Base-by-base conservation (phyloP, 2,329 filamentous ascomycete genomes). In the Fusarium sp. region DNA sequence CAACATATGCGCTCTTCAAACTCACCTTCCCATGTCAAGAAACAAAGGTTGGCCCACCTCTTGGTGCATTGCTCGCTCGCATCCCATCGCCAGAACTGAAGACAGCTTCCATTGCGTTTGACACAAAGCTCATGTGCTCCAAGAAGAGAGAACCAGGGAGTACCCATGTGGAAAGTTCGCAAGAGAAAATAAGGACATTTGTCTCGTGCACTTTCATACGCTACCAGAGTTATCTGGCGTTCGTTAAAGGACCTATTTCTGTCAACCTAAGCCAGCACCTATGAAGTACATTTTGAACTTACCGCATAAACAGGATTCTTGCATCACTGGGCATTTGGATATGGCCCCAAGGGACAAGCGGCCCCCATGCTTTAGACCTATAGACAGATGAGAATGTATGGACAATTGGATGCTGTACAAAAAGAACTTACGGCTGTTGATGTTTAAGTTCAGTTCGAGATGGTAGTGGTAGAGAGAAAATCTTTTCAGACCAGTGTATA, bases 21-120 rank as follows among this genome's bases (percentile, higher is more conserved):
- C 81, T 59, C 71, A 88, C 87, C 86, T 81, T 90, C 88, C 86
- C 86, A 90, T 2, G 86, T 89, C 58, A 84, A 77, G 64, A 90
- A 90, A 61, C 81, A 85, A 8, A 90, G 76, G 6, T 78, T 81
- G 1, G 85, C 85, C 88, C 88, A 90, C 3, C 81, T 72, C 69
- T 84, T 88, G 58, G 81, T 76, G 41, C 80, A 77, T 12, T 78
- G 75, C 43, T 82, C 81, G 1, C 75, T 75, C 1, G 72, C 66
- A 70, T 84, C 87, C 85, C 86, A 89, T 53, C 84, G 81, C 46
- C 83, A 83, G 45, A 90, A 79, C 31, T 83, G 78, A 12, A 90
- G 77, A 1, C 81, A 82, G 25, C 81, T 82, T 7, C 81, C 82
- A 25, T 84, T 82, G 34, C 87, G 83, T 18, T 80, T 75, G 43